A percentile compares a stretch with the other conserved stretches of the same genome.
Evolutionary conservation across 2,329 filamentous ascomycete species (phyloP).

Genomic region (Bipolaris victoriae): DNA sequence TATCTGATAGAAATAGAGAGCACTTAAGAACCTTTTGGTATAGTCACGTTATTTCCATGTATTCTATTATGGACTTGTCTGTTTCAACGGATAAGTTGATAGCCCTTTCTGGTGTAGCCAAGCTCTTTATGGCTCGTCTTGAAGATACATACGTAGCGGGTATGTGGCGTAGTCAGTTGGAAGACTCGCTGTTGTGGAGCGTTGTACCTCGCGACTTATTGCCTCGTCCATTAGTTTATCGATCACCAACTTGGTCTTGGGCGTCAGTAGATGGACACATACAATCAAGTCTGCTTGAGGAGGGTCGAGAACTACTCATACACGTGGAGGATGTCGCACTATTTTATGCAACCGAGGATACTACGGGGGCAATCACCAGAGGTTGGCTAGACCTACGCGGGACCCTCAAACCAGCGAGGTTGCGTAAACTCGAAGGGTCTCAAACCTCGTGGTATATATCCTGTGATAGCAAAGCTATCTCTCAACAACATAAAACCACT

Average conservation of each 20-base stretch:
- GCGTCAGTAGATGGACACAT: slow-evolving; percentile 12
- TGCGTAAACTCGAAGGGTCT: not conserved
- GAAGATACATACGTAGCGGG: slow-evolving; percentile 16
- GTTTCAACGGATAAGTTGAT: slow-evolving; percentile 15
- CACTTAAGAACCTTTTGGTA: not conserved
- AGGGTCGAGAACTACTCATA: not conserved
- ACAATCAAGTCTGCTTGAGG: no score
- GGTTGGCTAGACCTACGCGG: slow-evolving; percentile 16
- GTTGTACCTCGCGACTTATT: not conserved
- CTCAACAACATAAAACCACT: not conserved
- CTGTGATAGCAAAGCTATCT: not conserved
- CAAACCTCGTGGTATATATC: not conserved
- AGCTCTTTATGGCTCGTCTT: slow-evolving; percentile 2
- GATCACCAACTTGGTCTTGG: slow-evolving; percentile 24
- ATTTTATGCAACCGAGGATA: slow-evolving; percentile 10
- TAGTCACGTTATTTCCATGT: not conserved
- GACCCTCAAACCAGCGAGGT: slow-evolving; percentile 1
- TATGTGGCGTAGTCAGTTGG: slow-evolving; percentile 16
- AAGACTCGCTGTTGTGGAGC: not conserved
- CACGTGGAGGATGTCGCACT: slow-evolving; percentile 13
- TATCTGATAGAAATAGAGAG: not conserved
- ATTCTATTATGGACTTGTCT: slow-evolving; percentile 1
- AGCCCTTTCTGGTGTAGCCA: slow-evolving; percentile 21
- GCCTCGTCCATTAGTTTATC: slow-evolving; percentile 8
- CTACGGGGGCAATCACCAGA: slow-evolving; percentile 10